A percentile compares a stretch with the other conserved stretches of the same genome.
These are phyloP conservation scores for Chionographis japonica DNA, from an alignment of 106 monocot genomes.

Conservation along the genomic window DNA sequence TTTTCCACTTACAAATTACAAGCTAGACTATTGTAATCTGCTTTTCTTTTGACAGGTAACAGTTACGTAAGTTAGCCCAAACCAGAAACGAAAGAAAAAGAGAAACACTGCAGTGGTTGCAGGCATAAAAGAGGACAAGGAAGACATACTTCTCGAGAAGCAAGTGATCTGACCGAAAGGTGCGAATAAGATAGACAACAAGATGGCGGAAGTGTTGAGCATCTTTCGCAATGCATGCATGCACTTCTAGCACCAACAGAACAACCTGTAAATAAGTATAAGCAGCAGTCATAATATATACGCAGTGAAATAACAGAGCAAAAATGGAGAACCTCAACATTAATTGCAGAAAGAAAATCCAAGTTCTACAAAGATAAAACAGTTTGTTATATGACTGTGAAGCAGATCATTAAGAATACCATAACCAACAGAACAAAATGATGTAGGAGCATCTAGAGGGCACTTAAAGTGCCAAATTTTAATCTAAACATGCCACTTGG, in stretches of 20 bases:
- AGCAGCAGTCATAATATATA: neutral
- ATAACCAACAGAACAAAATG: too few species aligned
- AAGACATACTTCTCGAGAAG: conserved; percentile 64
- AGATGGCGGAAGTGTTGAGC: conserved; percentile 64
- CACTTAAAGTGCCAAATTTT: too few species aligned
- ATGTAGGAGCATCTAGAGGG: too few species aligned
- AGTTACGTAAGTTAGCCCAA: too few species aligned
- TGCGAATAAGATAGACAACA: conserved; percentile 46
- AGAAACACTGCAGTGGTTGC: neutral
- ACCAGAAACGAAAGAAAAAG: neutral
- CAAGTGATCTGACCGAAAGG: conserved; percentile 48
- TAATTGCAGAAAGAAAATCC: too few species aligned
- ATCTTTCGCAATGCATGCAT: conserved; percentile 82
- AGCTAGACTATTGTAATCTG: neutral
- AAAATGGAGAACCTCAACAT: too few species aligned
- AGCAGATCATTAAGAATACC: too few species aligned
- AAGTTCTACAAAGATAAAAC: too few species aligned
- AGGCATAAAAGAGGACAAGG: neutral
- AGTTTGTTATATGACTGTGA: too few species aligned
- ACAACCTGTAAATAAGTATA: conserved; percentile 54
- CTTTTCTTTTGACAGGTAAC: too few species aligned
- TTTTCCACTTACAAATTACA: neutral
- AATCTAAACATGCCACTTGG: too few species aligned
- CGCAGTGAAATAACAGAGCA: too few species aligned
- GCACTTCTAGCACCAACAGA: conserved; percentile 82